A percentile compares a stretch with the other conserved stretches of the same genome.
Evolutionary conservation across 2,329 filamentous ascomycete genomes (phyloP).

Genomic region (Didymellaceae sp.): DNA sequence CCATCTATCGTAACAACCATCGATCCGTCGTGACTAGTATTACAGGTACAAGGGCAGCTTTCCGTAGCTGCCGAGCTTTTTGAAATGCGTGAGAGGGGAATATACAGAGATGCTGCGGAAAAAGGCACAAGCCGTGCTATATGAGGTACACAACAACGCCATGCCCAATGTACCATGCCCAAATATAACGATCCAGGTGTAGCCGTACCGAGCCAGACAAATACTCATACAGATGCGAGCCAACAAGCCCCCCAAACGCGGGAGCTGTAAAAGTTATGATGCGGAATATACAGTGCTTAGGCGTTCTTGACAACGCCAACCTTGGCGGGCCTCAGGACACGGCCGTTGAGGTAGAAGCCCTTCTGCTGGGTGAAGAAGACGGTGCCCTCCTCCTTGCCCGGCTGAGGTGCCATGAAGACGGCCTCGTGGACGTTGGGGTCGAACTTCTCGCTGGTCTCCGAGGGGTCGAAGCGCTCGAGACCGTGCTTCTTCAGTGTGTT

Average conservation of each 20-base stretch:
- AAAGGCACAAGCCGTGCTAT: conserved; percentile 4
- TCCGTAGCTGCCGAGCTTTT: conserved; percentile 8
- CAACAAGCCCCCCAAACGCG: neutral
- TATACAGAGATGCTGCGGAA: conserved; percentile 12
- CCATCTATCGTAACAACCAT: conserved; percentile 9
- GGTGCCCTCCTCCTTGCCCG: conserved; percentile 85
- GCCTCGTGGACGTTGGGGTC: conserved; percentile 97
- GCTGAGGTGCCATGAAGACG: conserved; percentile 88
- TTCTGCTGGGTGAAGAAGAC: conserved; percentile 95
- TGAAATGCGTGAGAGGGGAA: conserved; percentile 20
- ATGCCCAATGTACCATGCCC: conserved; percentile 19
- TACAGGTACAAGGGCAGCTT: conserved; percentile 16
- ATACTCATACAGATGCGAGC: conserved; percentile 16
- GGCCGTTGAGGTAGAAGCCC: conserved; percentile 91
- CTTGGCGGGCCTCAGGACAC: conserved; percentile 89
- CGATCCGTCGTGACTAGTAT: conserved; percentile 16
- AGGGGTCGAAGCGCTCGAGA: conserved; percentile 84
- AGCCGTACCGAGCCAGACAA: conserved; percentile 11
- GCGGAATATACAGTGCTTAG: conserved; percentile 30
- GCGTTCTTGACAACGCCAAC: conserved; percentile 93
- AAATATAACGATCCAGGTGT: conserved; percentile 14
- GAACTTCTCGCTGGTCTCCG: conserved; percentile 77
- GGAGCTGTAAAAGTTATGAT: conserved; percentile 1
- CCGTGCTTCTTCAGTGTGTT: conserved; percentile 92
- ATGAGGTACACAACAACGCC: conserved; percentile 15